Evolutionary conservation across 208 protist species (phyloP), one percentile per base, ranked within the genome.

Genomic region (Vickermania ingenoplastis): DNA sequence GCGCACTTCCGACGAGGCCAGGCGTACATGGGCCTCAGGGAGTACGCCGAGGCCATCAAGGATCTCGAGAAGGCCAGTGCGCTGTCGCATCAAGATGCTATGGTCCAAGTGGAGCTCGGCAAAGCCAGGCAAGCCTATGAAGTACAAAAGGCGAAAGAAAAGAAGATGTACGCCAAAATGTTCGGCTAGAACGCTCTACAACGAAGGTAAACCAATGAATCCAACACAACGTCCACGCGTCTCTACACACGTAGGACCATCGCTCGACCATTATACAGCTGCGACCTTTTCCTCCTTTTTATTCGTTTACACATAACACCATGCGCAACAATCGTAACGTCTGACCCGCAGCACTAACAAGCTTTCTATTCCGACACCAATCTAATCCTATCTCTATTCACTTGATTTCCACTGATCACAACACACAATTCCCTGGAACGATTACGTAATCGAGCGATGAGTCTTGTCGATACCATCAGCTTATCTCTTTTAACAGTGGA

Each of bases 111-210:
- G 21, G 81, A 88, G 57, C 67, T 88, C 28, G 54, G 24, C 23
- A 50, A 41, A 22, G 77, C 72, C 2, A 77, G 71, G 60, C 31
- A 41, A 22, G 53, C 56, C 1, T 50, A 70, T 27, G 72, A 79
- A 26, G 67, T 53, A 21, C 51, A 80, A 55, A 84, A 80, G 66
- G 64, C 57, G 24, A 69, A 69, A 63, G 72, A 79, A 50, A 84
- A 82, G 73, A 81, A 81, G 53, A 85, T 85, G 73, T 85, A 80
- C 58, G 49, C 75, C 4, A 84, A 81, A 53, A 88, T 85, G 81
- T 88, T 88, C 52, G 61, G 69, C 1, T 81, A 66, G 49, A 27
- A 2, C 13, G 22, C 4, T 25, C 21, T 21, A 63, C 0, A 50
- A 50, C 52, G 48, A 21, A 52, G 17, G 23, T 13, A 11, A 23